These are phyloP conservation scores for Rhodotorula sp. DNA, from an alignment of 1,284 basidiomycete species.

Conservation along the genomic window DNA sequence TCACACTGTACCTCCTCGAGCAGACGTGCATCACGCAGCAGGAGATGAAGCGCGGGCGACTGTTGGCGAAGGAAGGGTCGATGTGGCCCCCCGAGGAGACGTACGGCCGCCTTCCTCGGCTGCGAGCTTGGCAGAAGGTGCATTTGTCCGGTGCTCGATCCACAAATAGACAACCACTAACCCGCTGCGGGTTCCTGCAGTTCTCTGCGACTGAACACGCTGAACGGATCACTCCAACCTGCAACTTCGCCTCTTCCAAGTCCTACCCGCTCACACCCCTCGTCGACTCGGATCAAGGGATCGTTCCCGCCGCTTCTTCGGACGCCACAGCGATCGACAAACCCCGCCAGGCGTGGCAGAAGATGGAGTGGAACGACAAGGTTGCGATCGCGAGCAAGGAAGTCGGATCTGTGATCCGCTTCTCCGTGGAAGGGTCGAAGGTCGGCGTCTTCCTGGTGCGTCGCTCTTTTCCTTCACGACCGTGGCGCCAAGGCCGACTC, in stretches of 20 bases:
- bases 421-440: slow-evolving; percentile 12
- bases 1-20: slow-evolving; percentile 22
- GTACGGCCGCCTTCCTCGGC: slow-evolving; percentile 5
- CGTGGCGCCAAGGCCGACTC: neutral
- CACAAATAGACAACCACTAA: neutral
- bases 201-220: neutral
- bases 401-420: slow-evolving; percentile 4
- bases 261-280: slow-evolving; percentile 5
- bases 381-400: neutral
- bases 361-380: slow-evolving; percentile 31
- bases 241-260: slow-evolving; percentile 1
- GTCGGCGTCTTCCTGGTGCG: slow-evolving; percentile 18
- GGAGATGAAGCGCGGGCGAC: neutral
- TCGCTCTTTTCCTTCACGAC: neutral
- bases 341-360: neutral
- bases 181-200: neutral
- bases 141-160: neutral
- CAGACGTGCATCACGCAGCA: slow-evolving; percentile 20
- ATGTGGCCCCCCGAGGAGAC: slow-evolving; percentile 19
- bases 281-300: neutral
- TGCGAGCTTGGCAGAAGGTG: slow-evolving; percentile 10
- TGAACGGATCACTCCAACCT: neutral
- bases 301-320: neutral
- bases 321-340: neutral
- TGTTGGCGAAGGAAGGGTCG: neutral